phyloP scores from a whole-genome alignment of 805 yeast genomes.

The Candida ponderosae region DNA sequence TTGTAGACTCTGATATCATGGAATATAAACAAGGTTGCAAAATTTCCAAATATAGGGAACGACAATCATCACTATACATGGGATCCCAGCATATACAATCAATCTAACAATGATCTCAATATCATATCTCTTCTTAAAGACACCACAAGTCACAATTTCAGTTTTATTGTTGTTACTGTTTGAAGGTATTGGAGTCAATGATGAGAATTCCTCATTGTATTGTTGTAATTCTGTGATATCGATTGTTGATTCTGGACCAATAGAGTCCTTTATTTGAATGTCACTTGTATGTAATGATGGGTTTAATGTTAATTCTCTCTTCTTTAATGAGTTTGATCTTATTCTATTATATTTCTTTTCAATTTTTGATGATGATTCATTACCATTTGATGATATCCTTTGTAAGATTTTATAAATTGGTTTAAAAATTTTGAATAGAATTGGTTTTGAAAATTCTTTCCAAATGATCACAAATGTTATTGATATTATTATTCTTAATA shows the following conservation, averaged over 20 bases:
- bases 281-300: constrained; percentile 9
- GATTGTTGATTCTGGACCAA: constrained; percentile 19
- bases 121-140: constrained; percentile 55
- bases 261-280: constrained; percentile 8
- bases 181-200: not conserved
- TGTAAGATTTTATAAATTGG: constrained; percentile 38
- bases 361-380: constrained; percentile 4
- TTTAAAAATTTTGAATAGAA: constrained; percentile 47
- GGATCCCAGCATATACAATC: constrained; percentile 76
- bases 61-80: constrained; percentile 39
- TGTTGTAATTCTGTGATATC: constrained; percentile 17
- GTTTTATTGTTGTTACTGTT: not conserved
- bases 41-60: constrained; percentile 18
- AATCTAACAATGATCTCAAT: constrained; percentile 73
- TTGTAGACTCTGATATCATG: too few species aligned
- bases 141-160: constrained; percentile 35
- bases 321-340: constrained; percentile 15
- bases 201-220: not conserved
- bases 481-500: constrained; percentile 53
- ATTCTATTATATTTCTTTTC: constrained; percentile 14
- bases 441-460: constrained; percentile 69
- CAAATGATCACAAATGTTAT: constrained; percentile 55
- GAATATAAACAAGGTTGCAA: not conserved
- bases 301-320: constrained; percentile 17
- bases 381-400: constrained; percentile 17